Conservation (phyloP, 73 alveolate genomes). For the Durusdinium trenchii region DNA sequence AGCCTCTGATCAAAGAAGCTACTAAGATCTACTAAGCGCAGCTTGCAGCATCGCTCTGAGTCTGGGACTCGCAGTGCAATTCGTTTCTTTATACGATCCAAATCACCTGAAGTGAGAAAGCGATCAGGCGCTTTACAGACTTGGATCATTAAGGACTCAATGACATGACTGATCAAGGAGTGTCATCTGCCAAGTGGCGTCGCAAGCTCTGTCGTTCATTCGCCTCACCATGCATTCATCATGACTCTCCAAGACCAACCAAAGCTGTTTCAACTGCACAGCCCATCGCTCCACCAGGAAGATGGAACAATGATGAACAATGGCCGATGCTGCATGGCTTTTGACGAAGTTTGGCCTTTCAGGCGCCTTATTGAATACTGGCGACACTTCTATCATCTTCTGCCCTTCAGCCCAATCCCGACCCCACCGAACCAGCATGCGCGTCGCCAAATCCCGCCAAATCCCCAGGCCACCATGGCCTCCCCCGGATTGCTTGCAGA, state of each 20-base stretch:
- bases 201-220: slow-evolving; percentile 51
- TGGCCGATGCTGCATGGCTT: neutral
- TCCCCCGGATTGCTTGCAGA: neutral
- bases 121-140: no score
- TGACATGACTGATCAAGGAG: no score
- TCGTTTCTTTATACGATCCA: slow-evolving; percentile 47
- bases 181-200: neutral
- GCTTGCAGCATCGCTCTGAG: no score
- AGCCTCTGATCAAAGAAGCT: no score
- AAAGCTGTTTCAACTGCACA: neutral
- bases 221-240: neutral
- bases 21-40: no score
- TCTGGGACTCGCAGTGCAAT: slow-evolving; percentile 31
- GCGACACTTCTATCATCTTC: no score
- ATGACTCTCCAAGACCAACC: neutral
- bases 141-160: no score
- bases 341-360: neutral
- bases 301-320: neutral
- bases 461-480: neutral
- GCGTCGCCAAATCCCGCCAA: neutral
- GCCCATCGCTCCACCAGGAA: neutral
- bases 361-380: no score
- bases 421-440: neutral
- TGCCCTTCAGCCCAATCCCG: no score
- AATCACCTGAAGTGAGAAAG: neutral